These are phyloP conservation scores for Senecio squalidus DNA, from an alignment of 140 eudicot genomes.

Conservation along the genomic window DNA sequence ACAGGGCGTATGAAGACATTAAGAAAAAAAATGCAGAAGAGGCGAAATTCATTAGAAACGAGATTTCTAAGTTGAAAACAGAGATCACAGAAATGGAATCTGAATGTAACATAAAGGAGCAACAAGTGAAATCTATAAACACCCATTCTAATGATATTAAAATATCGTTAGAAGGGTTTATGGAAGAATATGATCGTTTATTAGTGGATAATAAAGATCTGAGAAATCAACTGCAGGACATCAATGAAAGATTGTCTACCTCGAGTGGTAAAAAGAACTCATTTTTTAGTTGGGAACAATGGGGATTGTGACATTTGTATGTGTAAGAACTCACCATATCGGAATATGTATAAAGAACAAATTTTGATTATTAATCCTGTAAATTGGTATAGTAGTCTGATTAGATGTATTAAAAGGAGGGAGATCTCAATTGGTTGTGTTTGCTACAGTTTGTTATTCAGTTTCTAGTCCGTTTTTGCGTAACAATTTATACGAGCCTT, in stretches of 20 bases:
- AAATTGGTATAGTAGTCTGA: neutral
- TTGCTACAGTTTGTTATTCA: too few species aligned
- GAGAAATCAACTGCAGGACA: slow-evolving; percentile 38
- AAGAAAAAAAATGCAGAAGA: slow-evolving; percentile 33
- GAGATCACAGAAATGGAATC: slow-evolving; percentile 44
- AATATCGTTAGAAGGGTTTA: slow-evolving; percentile 38
- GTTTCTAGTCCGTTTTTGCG: too few species aligned
- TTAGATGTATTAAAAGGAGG: too few species aligned
- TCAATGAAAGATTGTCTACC: slow-evolving; percentile 28
- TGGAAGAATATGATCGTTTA: slow-evolving; percentile 41
- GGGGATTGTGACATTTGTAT: slow-evolving; percentile 24
- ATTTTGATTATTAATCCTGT: neutral
- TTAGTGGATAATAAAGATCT: slow-evolving; percentile 51
- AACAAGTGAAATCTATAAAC: slow-evolving; percentile 35
- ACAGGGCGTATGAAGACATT: slow-evolving; percentile 28
- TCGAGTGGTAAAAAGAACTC: slow-evolving; percentile 35
- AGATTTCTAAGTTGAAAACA: slow-evolving; percentile 23
- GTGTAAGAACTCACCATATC: neutral
- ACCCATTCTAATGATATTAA: slow-evolving; percentile 34
- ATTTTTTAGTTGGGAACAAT: slow-evolving; percentile 21
- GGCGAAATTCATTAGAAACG: slow-evolving; percentile 31
- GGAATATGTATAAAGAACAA: neutral
- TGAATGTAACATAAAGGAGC: slow-evolving; percentile 32
- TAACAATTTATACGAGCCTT: too few species aligned
- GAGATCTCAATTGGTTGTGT: too few species aligned